Percentiles rank a stretch among this genome's conserved stretches.
These are phyloP conservation scores for Podospora pseudoanserina DNA, from an alignment of 495 filamentous ascomycete species.

Conservation along the genomic window DNA sequence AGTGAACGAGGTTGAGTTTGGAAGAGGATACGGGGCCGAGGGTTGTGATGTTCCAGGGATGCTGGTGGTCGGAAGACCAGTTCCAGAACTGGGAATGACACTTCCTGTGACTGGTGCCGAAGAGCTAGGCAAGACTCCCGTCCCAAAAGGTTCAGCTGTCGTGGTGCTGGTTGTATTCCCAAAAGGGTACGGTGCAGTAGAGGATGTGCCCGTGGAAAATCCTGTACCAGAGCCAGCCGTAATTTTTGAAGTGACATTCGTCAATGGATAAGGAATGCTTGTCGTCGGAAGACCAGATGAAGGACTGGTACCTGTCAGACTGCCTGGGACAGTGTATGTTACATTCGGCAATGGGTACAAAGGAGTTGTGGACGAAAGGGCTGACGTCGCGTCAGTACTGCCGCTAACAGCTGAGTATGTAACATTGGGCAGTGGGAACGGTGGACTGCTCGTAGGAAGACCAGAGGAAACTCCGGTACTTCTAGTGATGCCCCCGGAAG, in stretches of 20 bases:
- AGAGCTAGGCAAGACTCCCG: background rate
- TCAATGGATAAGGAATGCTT: slow-evolving; percentile 16
- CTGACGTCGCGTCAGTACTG: background rate
- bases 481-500: background rate
- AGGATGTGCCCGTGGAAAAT: background rate
- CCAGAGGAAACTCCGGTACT: background rate
- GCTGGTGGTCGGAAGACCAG: background rate
- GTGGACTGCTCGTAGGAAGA: background rate
- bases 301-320: slow-evolving; percentile 9
- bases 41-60: background rate
- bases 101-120: background rate
- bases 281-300: background rate
- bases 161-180: slow-evolving; percentile 20
- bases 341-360: slow-evolving; percentile 15
- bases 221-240: slow-evolving; percentile 13
- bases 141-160: background rate
- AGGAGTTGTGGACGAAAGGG: background rate
- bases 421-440: background rate
- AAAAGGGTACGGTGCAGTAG: slow-evolving; percentile 20
- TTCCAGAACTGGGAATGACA: background rate
- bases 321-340: slow-evolving; percentile 12
- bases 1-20: background rate
- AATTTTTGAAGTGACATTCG: slow-evolving; percentile 1
- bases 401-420: background rate
- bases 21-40: background rate